These are phyloP conservation scores for Xylaria sp. DNA, from an alignment of 2,329 filamentous ascomycete species.

Conservation along the genomic window DNA sequence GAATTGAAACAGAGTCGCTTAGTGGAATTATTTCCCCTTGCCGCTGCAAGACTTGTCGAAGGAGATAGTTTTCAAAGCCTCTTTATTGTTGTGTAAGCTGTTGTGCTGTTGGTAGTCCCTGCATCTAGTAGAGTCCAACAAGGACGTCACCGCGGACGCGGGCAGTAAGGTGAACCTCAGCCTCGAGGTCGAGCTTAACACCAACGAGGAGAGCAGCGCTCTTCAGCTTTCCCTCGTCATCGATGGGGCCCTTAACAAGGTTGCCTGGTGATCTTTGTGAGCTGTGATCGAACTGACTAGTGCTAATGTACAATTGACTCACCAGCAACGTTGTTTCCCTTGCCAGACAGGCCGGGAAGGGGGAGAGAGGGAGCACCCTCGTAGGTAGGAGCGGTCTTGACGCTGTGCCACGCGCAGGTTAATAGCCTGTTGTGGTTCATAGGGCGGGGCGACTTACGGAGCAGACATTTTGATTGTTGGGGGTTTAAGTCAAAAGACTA, in stretches of 20 bases:
- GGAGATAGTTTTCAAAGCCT: slow-evolving; percentile 5
- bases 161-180: too few relatives aligned
- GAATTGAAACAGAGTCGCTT: slow-evolving; percentile 15
- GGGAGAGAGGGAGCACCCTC: slow-evolving; percentile 24
- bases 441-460: slow-evolving; percentile 27
- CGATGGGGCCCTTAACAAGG: slow-evolving; percentile 62
- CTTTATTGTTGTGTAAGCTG: slow-evolving; percentile 11
- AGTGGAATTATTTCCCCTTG: not conserved
- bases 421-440: not conserved
- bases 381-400: slow-evolving; percentile 26
- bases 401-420: slow-evolving; percentile 23
- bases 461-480: slow-evolving; percentile 33
- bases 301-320: not conserved
- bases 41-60: slow-evolving; percentile 1
- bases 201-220: too few relatives aligned
- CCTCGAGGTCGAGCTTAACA: too few relatives aligned
- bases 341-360: slow-evolving; percentile 39
- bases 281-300: not conserved
- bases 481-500: too few relatives aligned
- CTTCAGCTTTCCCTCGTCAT: slow-evolving; percentile 63
- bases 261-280: slow-evolving; percentile 46
- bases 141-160: too few relatives aligned
- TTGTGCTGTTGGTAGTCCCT: slow-evolving; percentile 64
- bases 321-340: slow-evolving; percentile 38
- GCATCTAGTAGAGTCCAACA: too few relatives aligned